phyloP scores from a whole-genome alignment of 1,139 yeast species.

The Pichia sp. region DNA sequence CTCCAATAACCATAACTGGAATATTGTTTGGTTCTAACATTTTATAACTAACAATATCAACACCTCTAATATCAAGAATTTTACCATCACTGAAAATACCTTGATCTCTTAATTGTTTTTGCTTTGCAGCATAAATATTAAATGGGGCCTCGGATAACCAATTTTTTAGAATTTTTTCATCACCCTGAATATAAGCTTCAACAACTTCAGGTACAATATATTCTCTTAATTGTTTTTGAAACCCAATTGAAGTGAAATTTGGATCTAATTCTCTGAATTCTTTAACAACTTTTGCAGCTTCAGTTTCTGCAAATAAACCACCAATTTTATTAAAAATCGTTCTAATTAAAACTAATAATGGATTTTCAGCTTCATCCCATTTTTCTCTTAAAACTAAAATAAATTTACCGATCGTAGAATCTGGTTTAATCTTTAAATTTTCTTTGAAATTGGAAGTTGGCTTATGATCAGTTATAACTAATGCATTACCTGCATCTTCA shows the following conservation, averaged over 20 bases:
- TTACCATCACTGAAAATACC: constrained; percentile 88
- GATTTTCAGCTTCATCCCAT: constrained; percentile 95
- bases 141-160: constrained; percentile 98
- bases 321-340: constrained; percentile 75
- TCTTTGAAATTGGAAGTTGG: constrained; percentile 49
- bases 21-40: constrained; percentile 84
- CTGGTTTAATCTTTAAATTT: constrained; percentile 56
- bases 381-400: constrained; percentile 57
- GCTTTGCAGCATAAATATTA: constrained; percentile 90
- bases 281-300: constrained; percentile 83
- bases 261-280: constrained; percentile 91
- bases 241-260: constrained; percentile 69
- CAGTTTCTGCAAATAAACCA: constrained; percentile 92
- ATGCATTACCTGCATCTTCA: constrained; percentile 79
- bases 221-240: constrained; percentile 80
- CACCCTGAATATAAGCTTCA: constrained; percentile 94
- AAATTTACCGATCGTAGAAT: constrained; percentile 63
- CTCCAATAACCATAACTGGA: constrained; percentile 90
- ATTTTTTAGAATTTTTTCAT: constrained; percentile 67
- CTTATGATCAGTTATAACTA: constrained; percentile 79
- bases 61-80: constrained; percentile 91
- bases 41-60: constrained; percentile 86
- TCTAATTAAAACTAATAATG: constrained; percentile 74
- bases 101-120: constrained; percentile 88
- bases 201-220: constrained; percentile 91